Base-by-base conservation (phyloP, 306 rosid genomes). In the Corylus americana region DNA sequence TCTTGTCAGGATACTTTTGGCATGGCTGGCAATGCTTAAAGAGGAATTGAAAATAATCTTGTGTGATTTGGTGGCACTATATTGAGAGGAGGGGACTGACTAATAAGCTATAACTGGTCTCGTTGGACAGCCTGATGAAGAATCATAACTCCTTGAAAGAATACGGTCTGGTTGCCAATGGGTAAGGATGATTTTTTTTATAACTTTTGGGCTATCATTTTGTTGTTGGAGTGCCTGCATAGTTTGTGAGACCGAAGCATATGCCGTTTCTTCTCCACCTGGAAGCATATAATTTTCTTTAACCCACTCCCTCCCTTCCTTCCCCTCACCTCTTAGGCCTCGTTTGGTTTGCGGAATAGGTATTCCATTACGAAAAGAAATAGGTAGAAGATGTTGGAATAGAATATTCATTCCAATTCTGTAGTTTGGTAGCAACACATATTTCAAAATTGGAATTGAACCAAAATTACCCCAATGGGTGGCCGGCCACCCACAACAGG, bases 101-200 rank as follows among this genome's bases (percentile, higher is more conserved):
- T 81, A 4, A 25, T 27, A 55, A 55, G 22, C 20, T 83, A 42
- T 81, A 77, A 75, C 82, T 67, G 73, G 83, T 81, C 74, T 86
- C 78, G 47, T 64, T 85, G 85, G 70, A 81, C 92, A 80, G 76
- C 87, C 76, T 79, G 73, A 69, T 74, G 92, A 77, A 75, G 85
- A 81, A 74, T 86, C 84, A 63, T 70, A 73, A 73, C 83, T 84
- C 86, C 77, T 31, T 66, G 45, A 86, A 86, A 74, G 58, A 53
- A 42, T 83, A 81, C 77, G 74, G 75, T 89, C 68, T 83, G 83
- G 11, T 82, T 59, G 75, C 79, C 83, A 84, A 79, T 86, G 85
- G 96, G 94, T 93, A 85, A 87, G 80, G 55, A 73, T 70, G 47
- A 72, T 62, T 12, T 62, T 25, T 70, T 31, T 31, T 31, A 1